Evolutionary conservation across 164 flowering plant species (phyloP).

Genomic region (Hamamelis virginiana): DNA sequence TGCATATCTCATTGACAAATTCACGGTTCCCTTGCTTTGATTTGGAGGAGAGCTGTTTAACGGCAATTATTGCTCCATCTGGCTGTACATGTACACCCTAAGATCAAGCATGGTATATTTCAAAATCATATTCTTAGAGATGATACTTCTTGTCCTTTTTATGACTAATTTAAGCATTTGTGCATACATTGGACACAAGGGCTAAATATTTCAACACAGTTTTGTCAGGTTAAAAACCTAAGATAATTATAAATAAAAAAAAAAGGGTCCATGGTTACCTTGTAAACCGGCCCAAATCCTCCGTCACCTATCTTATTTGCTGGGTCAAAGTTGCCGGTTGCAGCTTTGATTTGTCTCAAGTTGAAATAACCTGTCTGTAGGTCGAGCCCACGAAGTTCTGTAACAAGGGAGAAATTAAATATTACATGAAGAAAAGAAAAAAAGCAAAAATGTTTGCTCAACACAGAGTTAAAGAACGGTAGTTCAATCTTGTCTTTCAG

Average conservation of each 20-base stretch:
- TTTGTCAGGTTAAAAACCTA: no score
- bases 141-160: no score
- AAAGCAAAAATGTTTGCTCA: neutral
- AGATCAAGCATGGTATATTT: neutral
- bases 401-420: conserved; percentile 2
- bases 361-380: conserved; percentile 64
- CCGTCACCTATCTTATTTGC: conserved; percentile 87
- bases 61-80: conserved; percentile 65
- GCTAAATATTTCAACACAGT: no score
- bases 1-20: conserved; percentile 77
- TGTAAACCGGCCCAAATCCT: conserved; percentile 83
- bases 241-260: no score
- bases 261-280: conserved; percentile 36
- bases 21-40: conserved; percentile 83
- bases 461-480: neutral
- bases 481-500: neutral
- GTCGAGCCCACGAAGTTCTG: conserved; percentile 64
- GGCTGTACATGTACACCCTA: conserved; percentile 57
- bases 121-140: no score
- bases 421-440: neutral
- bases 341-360: conserved; percentile 69
- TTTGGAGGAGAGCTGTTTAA: conserved; percentile 74
- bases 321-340: conserved; percentile 70
- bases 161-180: no score
- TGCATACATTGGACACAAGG: no score